Percentiles rank a stretch among this genome's conserved stretches.
Conservation (phyloP, 805 yeast genomes). For the Priceomyces carsonii region DNA sequence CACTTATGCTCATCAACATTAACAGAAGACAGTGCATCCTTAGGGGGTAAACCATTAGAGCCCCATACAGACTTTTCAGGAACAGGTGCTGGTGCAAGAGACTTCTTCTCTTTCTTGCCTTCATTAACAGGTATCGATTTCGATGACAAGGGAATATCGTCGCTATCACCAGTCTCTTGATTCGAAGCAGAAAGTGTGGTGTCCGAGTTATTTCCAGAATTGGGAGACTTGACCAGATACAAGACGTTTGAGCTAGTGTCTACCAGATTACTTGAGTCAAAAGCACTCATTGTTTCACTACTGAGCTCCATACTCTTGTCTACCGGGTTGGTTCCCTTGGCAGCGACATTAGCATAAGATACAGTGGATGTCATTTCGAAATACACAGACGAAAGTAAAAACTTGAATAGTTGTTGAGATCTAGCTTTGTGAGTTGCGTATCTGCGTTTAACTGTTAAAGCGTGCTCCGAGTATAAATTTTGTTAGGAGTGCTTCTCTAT, state of each 20-base stretch:
- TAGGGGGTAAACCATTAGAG: constrained; percentile 13
- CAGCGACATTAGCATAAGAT: constrained; percentile 46
- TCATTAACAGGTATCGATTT: constrained; percentile 10
- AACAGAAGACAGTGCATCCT: constrained; percentile 11
- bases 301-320: constrained; percentile 10
- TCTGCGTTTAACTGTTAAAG: too few relatives aligned
- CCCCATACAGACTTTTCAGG: constrained; percentile 48
- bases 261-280: not conserved
- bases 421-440: too few relatives aligned
- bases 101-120: constrained; percentile 28
- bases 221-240: not conserved
- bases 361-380: constrained; percentile 24
- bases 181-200: not conserved
- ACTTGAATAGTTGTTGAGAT: too few relatives aligned
- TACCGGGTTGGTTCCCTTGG: constrained; percentile 25
- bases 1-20: constrained; percentile 43
- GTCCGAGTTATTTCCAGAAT: not conserved
- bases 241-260: too few relatives aligned
- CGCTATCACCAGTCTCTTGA: constrained; percentile 1
- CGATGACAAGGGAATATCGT: constrained; percentile 7
- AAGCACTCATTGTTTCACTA: not conserved
- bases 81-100: constrained; percentile 48
- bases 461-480: too few relatives aligned
- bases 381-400: too few relatives aligned
- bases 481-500: too few relatives aligned